phyloP scores from a whole-genome alignment of 306 rosid species.

The Urtica urens region DNA sequence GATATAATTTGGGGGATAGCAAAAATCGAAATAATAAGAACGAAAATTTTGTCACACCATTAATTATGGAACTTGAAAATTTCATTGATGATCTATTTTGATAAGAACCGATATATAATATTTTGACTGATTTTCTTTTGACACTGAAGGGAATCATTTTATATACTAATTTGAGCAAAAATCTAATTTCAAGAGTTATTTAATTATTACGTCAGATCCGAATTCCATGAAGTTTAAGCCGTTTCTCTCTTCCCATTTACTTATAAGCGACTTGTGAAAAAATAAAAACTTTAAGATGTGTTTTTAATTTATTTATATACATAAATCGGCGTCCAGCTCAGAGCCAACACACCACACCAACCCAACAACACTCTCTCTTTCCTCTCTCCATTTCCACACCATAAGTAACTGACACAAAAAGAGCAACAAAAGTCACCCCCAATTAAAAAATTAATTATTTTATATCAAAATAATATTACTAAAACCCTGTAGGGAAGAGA shows the following conservation, averaged over 20 bases:
- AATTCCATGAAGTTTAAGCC: too few species aligned
- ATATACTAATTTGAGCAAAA: too few species aligned
- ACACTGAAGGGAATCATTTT: too few species aligned
- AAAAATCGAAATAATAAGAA: too few species aligned
- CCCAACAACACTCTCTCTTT: slow-evolving; percentile 16
- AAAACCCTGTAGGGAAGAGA: background rate
- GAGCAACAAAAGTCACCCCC: background rate
- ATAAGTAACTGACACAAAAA: background rate
- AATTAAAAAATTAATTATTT: background rate
- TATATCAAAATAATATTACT: background rate
- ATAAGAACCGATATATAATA: too few species aligned
- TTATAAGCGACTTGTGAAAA: background rate
- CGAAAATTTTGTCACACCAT: too few species aligned
- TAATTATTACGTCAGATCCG: too few species aligned
- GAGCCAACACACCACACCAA: slow-evolving; percentile 29
- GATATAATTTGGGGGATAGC: too few species aligned
- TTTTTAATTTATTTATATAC: slow-evolving; percentile 24
- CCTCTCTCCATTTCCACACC: background rate
- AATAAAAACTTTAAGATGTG: background rate
- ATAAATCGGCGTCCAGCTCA: slow-evolving; percentile 48
- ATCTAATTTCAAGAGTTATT: background rate
- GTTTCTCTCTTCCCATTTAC: slow-evolving; percentile 6
- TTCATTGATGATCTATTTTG: too few species aligned
- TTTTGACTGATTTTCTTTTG: too few species aligned
- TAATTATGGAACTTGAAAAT: too few species aligned